Evolutionary conservation across 1,139 yeast species (phyloP).

Genomic region (Suhomyces bribrorum): DNA sequence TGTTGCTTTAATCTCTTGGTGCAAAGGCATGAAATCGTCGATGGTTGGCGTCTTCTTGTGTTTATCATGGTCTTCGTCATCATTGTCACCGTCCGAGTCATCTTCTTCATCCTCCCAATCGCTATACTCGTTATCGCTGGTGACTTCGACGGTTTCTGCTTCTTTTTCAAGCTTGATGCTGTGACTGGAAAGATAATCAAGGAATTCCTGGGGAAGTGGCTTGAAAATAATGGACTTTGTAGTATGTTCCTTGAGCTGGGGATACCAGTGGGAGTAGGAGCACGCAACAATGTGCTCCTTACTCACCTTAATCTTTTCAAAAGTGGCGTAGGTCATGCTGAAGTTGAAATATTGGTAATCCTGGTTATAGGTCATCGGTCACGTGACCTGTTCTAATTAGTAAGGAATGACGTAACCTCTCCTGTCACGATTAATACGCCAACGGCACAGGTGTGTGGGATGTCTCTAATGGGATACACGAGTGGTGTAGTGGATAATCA

Average conservation of each 20-base stretch:
- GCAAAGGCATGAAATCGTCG: slow-evolving; percentile 57
- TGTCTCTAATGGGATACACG: no score
- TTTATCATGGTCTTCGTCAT: slow-evolving; percentile 19
- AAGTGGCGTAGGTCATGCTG: slow-evolving; percentile 20
- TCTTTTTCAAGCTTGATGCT: slow-evolving; percentile 69
- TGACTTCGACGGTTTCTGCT: slow-evolving; percentile 33
- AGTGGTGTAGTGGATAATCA: no score
- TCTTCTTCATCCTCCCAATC: slow-evolving; percentile 61
- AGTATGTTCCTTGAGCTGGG: slow-evolving; percentile 48
- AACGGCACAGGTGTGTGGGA: no score
- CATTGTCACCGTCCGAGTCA: slow-evolving; percentile 39
- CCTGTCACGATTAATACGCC: no score
- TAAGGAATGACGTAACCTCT: no score
- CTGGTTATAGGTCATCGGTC: slow-evolving; percentile 2
- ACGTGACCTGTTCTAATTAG: no score
- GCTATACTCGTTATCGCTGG: slow-evolving; percentile 65
- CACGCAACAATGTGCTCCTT: slow-evolving; percentile 62
- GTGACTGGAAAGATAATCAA: slow-evolving; percentile 72
- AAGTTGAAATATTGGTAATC: not conserved
- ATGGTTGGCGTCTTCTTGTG: slow-evolving; percentile 53
- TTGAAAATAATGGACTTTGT: slow-evolving; percentile 57
- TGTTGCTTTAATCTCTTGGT: slow-evolving; percentile 46
- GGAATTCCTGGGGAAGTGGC: slow-evolving; percentile 67
- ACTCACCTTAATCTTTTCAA: slow-evolving; percentile 41
- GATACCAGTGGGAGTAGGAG: slow-evolving; percentile 74